These are phyloP conservation scores for Collybiopsis confluens DNA, from an alignment of 768 basidiomycete genomes.

Conservation along the genomic window DNA sequence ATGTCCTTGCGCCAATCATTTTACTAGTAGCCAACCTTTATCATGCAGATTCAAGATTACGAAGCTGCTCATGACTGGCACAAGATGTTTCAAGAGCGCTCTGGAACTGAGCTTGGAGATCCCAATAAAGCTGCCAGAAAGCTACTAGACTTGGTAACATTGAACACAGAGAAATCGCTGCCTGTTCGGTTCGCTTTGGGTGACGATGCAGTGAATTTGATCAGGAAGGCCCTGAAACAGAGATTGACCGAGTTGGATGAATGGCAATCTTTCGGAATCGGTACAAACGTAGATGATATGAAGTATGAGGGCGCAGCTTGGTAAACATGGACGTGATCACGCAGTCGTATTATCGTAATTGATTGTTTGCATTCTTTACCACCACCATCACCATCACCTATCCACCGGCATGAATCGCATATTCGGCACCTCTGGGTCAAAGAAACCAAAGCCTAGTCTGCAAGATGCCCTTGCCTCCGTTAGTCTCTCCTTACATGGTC, in stretches of 20 bases:
- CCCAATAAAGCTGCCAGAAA: slow-evolving; percentile 9
- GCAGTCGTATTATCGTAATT: too few relatives aligned
- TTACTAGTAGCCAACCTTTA: neutral
- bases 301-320: neutral
- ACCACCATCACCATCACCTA: neutral
- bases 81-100: neutral
- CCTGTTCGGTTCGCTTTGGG: slow-evolving; percentile 12
- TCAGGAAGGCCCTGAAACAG: neutral
- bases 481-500: slow-evolving; percentile 18
- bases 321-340: neutral
- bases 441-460: slow-evolving; percentile 82
- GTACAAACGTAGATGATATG: slow-evolving; percentile 3
- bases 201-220: neutral
- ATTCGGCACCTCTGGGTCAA: slow-evolving; percentile 69
- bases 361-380: too few relatives aligned
- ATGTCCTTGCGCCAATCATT: neutral
- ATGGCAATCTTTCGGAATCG: slow-evolving; percentile 8
- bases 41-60: slow-evolving; percentile 11
- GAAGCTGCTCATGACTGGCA: slow-evolving; percentile 8
- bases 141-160: slow-evolving; percentile 11
- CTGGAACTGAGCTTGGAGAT: slow-evolving; percentile 15
- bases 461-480: slow-evolving; percentile 93
- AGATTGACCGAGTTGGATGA: slow-evolving; percentile 8
- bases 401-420: slow-evolving; percentile 68
- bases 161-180: slow-evolving; percentile 1